Evolutionary conservation across 208 protist species (phyloP), one percentile per base, ranked within the genome.

Genomic region (Leishmania braziliensis): DNA sequence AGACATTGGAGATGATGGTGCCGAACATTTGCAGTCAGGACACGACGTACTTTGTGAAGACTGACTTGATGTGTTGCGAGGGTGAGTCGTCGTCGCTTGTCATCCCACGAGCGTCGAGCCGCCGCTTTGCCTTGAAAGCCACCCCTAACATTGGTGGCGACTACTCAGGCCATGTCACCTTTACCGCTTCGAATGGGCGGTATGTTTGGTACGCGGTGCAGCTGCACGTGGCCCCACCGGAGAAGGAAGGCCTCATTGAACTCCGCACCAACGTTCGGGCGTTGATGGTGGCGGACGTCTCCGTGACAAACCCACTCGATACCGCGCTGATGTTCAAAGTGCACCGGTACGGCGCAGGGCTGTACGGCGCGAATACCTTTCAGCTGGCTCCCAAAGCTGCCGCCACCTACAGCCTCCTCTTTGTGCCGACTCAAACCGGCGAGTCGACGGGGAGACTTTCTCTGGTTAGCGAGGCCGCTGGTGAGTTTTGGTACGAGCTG

Each of bases 401-500:
- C 20, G 82, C 87, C 23, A 76, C 84, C 23, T 98, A 98, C 85
- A 88, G 89, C 48, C 88, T 97, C 53, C 79, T 96, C 50, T 99
- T 97, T 86, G 84, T 89, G 39, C 98, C 98, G n/a, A 88, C 95
- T 46, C 75, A 88, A n/a, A 80, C 89, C 65, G 96, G 95, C 48
- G 87, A 82, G 60, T 88, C 86, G 65, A 86, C 88, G 20, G 97
- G 96, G 16, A 83, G 89, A 1, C 79, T 99, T 46, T 89, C 93
- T 39, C 98, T 99, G 78, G 90, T 89, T 86, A 98, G 95, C 85
- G 88, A 96, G 29, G 90, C 86, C 26, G 87, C 93, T 2, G 98
- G 98, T n/a, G 96, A 99, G 90, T 99, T 98, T 80, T 98, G 96
- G 98, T 98, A 98, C 75, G 90, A 96, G 80, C 83, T 99, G 65